These are phyloP conservation scores for Zymoseptoria ardabiliae DNA, from an alignment of 2,329 filamentous ascomycete genomes.

Conservation along the genomic window DNA sequence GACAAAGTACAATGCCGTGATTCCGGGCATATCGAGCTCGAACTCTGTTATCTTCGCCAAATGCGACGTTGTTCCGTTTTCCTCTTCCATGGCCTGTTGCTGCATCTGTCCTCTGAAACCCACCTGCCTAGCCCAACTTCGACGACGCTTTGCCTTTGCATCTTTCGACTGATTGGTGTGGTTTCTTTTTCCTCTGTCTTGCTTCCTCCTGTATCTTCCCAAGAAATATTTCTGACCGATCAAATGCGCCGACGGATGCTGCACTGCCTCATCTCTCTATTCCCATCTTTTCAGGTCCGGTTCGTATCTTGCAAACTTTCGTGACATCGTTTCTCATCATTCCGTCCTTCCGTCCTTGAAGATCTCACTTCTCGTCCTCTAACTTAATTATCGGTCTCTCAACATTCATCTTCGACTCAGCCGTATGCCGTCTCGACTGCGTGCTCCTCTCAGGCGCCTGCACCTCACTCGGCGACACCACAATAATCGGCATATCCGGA, in stretches of 20 bases:
- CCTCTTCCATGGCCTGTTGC: no score
- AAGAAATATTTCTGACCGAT: neutral
- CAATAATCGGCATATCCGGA: conserved; percentile 2
- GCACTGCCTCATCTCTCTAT: neutral
- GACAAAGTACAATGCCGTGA: no score
- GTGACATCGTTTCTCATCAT: neutral
- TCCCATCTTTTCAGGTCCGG: neutral
- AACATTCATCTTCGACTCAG: neutral
- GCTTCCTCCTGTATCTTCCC: no score
- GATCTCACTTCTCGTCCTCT: neutral
- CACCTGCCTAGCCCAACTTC: no score
- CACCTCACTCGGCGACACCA: conserved; percentile 39
- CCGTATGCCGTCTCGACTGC: neutral
- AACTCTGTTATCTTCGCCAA: no score
- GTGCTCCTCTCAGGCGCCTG: neutral
- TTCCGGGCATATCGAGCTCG: no score
- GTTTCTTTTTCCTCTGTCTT: no score
- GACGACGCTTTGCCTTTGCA: no score
- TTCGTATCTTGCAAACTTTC: neutral
- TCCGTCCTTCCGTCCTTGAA: neutral
- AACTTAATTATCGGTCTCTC: neutral
- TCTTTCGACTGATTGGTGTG: no score
- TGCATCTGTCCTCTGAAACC: no score
- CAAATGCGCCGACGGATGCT: neutral
- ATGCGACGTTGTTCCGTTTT: no score